Percentiles rank a stretch among this genome's conserved stretches.
Conservation (phyloP, 495 filamentous ascomycete genomes). For the Hypoxylon intermedium region DNA sequence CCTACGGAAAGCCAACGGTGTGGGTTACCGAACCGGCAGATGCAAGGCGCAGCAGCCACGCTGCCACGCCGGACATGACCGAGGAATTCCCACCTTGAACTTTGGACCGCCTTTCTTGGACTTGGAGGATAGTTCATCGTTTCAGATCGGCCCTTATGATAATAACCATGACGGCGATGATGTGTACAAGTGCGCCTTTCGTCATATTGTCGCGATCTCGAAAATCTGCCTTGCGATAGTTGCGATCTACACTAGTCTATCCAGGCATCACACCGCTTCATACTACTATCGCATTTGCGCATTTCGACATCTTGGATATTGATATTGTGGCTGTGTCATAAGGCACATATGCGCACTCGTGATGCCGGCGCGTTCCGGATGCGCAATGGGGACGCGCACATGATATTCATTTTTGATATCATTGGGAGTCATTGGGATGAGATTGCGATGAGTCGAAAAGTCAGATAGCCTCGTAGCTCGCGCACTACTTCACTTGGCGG, state of each 20-base stretch:
- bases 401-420: not conserved
- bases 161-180: too few relatives aligned
- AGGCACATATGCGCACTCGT: not conserved
- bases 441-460: not conserved
- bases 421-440: not conserved
- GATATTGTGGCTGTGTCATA: constrained; percentile 1
- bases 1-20: constrained; percentile 19
- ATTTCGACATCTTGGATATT: constrained; percentile 1
- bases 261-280: not conserved
- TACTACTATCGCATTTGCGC: not conserved
- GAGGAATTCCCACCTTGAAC: not conserved
- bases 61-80: constrained; percentile 40
- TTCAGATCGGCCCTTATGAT: too few relatives aligned
- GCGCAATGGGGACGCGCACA: not conserved
- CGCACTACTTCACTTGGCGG: not conserved
- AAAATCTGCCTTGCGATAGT: constrained; percentile 32
- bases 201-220: constrained; percentile 1
- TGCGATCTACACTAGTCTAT: not conserved
- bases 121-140: not conserved
- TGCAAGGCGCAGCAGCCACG: constrained; percentile 34
- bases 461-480: not conserved
- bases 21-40: constrained; percentile 31
- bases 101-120: not conserved
- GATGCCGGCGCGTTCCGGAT: not conserved
- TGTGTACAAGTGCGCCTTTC: too few relatives aligned